These are phyloP conservation scores for Botrytis galanthina DNA, from an alignment of 2,329 filamentous ascomycete species.

Conservation along the genomic window DNA sequence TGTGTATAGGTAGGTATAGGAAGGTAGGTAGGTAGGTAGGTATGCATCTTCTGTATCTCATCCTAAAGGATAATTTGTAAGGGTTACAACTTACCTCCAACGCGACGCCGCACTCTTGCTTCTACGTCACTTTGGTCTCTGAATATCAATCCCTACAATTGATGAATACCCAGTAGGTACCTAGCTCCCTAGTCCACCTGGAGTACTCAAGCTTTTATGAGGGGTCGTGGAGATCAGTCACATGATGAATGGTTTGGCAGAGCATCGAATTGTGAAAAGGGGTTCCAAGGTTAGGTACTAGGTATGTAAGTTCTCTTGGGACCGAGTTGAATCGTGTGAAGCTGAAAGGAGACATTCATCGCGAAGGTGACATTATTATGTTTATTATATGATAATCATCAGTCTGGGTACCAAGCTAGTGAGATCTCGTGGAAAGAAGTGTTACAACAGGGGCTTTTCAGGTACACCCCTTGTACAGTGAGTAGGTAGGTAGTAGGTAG, in stretches of 20 bases:
- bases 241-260: background rate
- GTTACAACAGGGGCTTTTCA: background rate
- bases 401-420: background rate
- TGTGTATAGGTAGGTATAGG: background rate
- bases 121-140: slow-evolving; percentile 10
- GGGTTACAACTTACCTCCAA: background rate
- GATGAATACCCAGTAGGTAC: background rate
- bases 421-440: background rate
- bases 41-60: background rate
- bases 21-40: too few relatives aligned
- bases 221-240: slow-evolving; percentile 12
- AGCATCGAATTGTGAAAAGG: background rate
- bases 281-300: background rate
- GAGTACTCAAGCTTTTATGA: background rate
- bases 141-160: background rate
- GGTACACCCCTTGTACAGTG: background rate
- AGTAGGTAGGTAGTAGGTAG: too few relatives aligned
- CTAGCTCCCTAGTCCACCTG: background rate
- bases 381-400: background rate
- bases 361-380: background rate
- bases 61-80: background rate
- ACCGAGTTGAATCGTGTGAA: background rate
- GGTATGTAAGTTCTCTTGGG: background rate
- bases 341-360: background rate
- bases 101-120: slow-evolving; percentile 11